Evolutionary conservation across 768 basidiomycete species (phyloP), one percentile per base, ranked within the genome.

Genomic region (Tylopilus felleus): DNA sequence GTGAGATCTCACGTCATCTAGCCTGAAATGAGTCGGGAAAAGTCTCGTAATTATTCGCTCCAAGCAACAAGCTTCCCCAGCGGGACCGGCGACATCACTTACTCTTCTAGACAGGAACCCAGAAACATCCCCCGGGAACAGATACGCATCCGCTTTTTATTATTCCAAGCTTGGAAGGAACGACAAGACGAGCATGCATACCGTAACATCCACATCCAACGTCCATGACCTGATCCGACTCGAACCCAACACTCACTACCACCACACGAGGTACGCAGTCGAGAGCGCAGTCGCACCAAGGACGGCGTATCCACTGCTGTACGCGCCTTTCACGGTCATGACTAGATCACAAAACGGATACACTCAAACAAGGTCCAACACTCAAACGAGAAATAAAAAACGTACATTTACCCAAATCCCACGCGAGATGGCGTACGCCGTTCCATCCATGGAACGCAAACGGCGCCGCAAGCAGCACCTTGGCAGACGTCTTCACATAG

Each of bases 381-480:
- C 10, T n/a, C n/a, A n/a, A n/a, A n/a, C n/a, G n/a, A 10, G 27
- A 21, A 22, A 13, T 3, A 8, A 29, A 23, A 51, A 28, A 41
- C 94, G 61, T 64, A 98, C 96, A 86, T 77, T 86, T 88, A 54
- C 86, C 85, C 67, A 81, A 72, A 73, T 98, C 96, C 96, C 96
- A 98, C 31, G 73, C 70, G 63, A 98, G 74, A 77, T 98, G 96
- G 39, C 96, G 82, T 56, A 98, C 57, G 4, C 96, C 96, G 72
- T 98, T 98, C 71, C 84, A 78, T 8, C 83, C 81, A 74, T 98
- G 96, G 82, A 87, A 98, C 16, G 90, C 82, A 71, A 97, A 96
- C 1, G 95, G 92, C 4, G 82, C 78, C 13, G 93, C 93, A 42
- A 98, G 80, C 56, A 92, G 63, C 25, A 82, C 73, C 73, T 97